Evolutionary conservation across 495 filamentous ascomycete genomes (phyloP).

Genomic region (Aspergillus indologenus): DNA sequence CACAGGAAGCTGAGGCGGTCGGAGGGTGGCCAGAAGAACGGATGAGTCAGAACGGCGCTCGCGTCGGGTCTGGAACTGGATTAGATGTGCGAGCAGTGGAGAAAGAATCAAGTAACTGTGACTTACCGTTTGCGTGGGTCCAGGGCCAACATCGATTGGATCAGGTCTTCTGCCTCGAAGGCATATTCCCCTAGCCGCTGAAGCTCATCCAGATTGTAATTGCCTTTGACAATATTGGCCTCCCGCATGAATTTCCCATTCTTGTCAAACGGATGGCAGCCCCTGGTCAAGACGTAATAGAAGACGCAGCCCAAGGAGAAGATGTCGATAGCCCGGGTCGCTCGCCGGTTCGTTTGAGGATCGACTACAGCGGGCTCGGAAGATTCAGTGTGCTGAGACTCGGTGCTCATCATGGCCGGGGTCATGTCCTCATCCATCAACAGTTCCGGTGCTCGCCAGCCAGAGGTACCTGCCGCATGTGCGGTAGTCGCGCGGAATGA

Average conservation of each 20-base stretch:
- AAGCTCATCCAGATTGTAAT: conserved; percentile 68
- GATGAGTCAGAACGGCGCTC: conserved; percentile 76
- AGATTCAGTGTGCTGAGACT: conserved; percentile 49
- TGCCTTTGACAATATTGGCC: conserved; percentile 89
- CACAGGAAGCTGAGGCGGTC: conserved; percentile 88
- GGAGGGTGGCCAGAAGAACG: conserved; percentile 91
- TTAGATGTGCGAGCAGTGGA: conserved; percentile 12
- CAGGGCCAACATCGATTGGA: conserved; percentile 74
- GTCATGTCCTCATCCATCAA: conserved; percentile 71
- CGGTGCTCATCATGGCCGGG: conserved; percentile 26
- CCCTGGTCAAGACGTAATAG: conserved; percentile 90
- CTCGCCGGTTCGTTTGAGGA: conserved; percentile 67
- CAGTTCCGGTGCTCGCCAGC: conserved; percentile 94
- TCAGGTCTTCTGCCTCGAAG: conserved; percentile 81
- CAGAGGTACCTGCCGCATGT: conserved; percentile 87
- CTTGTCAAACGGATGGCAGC: conserved; percentile 91
- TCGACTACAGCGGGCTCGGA: conserved; percentile 60
- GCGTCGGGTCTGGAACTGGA: conserved; percentile 56
- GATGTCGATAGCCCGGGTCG: conserved; percentile 93
- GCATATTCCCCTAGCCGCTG: conserved; percentile 74
- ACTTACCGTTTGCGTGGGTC: conserved; percentile 62
- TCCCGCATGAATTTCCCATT: conserved; percentile 92
- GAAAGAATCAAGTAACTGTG: conserved; percentile 15
- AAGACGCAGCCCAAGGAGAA: conserved; percentile 95
- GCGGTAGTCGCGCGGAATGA: conserved; percentile 93